Conservation (phyloP, 1,139 yeast genomes). For the Suhomyces anneliseae region DNA sequence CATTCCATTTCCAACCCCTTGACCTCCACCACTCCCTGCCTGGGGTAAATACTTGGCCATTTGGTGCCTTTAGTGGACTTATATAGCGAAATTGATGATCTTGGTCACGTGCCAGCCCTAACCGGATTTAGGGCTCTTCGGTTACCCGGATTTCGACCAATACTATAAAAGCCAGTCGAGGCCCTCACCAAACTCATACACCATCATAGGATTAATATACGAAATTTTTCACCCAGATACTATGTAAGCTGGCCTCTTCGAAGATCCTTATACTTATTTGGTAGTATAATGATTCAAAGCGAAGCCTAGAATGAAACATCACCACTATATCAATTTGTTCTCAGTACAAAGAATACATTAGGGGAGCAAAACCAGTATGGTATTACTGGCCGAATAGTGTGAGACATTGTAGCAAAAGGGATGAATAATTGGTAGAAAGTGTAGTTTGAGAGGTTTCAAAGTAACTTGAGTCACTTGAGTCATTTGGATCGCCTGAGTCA, state of each 20-base stretch:
- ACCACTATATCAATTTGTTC: constrained; percentile 29
- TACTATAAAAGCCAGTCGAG: constrained; percentile 1
- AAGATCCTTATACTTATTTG: constrained; percentile 56
- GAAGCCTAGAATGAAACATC: constrained; percentile 53
- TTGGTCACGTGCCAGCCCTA: constrained; percentile 4
- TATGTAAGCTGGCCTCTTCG: constrained; percentile 55
- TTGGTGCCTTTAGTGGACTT: too few relatives aligned
- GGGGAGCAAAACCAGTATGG: constrained; percentile 21
- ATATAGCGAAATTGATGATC: too few relatives aligned
- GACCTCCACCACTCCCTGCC: not conserved
- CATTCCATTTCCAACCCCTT: too few relatives aligned
- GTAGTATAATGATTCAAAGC: constrained; percentile 70
- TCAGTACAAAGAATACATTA: constrained; percentile 18
- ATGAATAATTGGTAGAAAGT: not conserved
- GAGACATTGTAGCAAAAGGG: constrained; percentile 20
- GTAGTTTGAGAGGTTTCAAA: too few relatives aligned
- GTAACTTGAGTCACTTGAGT: too few relatives aligned
- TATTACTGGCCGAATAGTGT: constrained; percentile 26
- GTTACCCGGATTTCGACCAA: constrained; percentile 8
- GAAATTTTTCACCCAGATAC: not conserved
- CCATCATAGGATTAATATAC: constrained; percentile 7
- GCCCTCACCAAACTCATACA: not conserved
- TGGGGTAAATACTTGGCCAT: too few relatives aligned
- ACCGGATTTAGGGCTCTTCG: constrained; percentile 1
- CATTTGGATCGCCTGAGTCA: too few relatives aligned